Evolutionary conservation across 2,329 filamentous ascomycete genomes (phyloP), one percentile per base, ranked within the genome.

Genomic region (Teratosphaeriaceae sp.): DNA sequence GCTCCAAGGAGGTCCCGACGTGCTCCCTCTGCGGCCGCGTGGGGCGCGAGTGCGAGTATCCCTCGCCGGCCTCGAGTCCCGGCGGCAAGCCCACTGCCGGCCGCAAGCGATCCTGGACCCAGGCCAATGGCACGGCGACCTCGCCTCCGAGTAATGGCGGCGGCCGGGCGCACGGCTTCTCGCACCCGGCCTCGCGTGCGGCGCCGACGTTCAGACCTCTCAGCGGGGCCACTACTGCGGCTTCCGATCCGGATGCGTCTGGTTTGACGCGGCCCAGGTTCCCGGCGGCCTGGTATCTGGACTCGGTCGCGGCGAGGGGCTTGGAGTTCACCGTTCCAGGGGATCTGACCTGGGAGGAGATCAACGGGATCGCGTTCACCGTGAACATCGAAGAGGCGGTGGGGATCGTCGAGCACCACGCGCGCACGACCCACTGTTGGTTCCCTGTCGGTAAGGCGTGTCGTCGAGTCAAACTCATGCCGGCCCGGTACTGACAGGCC

Each of bases 1-100:
- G 49, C 45, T 43, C 37, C n/a, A 51, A 51, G 19, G 39, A 44
- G 13, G 22, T 47, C 3, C 49, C 49, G 3, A 23, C 42, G 8
- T 51, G 47, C 40, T 46, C 42, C 2, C 41, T 51, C 7, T 49
- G 49, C 29, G 37, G 40, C 7, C 18, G 47, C 19, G 47, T 49
- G 3, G 46, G 49, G 5, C 33, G 49, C 21, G 18, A 18, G 27
- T 51, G 49, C 41, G 46, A 46, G 16, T 49, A 51, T 40, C 44
- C 48, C 12, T 33, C 42, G 6, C 36, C 37, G 11, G 16, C 46
- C 29, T 38, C 39, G 26, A 36, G 36, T 30, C 48, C 27, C 43
- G 38, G n/a, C n/a, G n/a, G 12, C 26, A 22, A 13, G 46, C 42
- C 48, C 1, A 40, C 50, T 22, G 33, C 44, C 31, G 39, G 41